Percentiles rank a stretch among this genome's conserved stretches.
phyloP scores from a whole-genome alignment of 306 rosid genomes.

The Medicago arabica region DNA sequence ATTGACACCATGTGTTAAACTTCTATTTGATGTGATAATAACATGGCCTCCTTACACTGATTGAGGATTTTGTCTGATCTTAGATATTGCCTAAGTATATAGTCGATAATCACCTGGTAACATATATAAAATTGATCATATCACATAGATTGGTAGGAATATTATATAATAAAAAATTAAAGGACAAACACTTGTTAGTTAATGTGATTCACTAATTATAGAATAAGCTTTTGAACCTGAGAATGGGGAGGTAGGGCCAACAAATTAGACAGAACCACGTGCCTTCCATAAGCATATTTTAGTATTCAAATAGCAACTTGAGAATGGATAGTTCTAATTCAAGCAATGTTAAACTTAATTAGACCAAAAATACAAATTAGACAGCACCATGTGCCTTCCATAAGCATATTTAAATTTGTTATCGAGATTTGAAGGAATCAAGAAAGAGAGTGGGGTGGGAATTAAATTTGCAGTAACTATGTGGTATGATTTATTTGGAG shows the following conservation, averaged over 20 bases:
- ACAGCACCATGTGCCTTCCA: too few species aligned
- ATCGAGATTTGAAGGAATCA: constrained; percentile 38
- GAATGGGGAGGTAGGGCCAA: constrained; percentile 40
- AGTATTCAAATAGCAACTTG: constrained; percentile 45
- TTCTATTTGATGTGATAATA: constrained; percentile 32
- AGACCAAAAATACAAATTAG: too few species aligned
- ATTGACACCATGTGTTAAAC: constrained; percentile 2
- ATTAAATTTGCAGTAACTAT: constrained; percentile 15
- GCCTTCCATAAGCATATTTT: constrained; percentile 46
- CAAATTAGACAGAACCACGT: constrained; percentile 59
- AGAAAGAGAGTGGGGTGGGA: neutral
- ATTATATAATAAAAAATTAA: neutral
- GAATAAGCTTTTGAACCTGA: constrained; percentile 32
- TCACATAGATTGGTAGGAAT: neutral
- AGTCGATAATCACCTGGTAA: constrained; percentile 10
- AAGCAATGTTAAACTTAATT: constrained; percentile 35
- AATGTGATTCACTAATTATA: constrained; percentile 6
- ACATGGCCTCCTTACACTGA: constrained; percentile 9
- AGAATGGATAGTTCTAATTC: constrained; percentile 24
- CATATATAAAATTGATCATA: neutral
- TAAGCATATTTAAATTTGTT: too few species aligned
- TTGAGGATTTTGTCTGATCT: constrained; percentile 23
- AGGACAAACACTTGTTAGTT: neutral
- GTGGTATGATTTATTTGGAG: constrained; percentile 43
- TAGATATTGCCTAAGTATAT: neutral